Evolutionary conservation across 1,139 yeast species (phyloP), one percentile per base, ranked within the genome.

Genomic region (Kurtzmaniella quercitrusa): DNA sequence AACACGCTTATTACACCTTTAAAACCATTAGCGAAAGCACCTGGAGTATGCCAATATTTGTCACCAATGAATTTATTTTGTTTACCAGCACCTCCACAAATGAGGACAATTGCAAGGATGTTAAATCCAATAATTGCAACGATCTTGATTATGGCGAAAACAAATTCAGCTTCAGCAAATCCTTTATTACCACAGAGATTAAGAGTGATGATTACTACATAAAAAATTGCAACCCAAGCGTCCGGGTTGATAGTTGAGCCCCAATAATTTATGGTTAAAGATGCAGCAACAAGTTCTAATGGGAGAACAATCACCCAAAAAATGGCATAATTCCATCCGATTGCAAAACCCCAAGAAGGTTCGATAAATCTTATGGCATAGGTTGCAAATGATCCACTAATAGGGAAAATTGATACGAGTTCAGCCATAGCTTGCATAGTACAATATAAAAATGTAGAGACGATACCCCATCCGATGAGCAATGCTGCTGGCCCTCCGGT

Each of bases 341-440:
- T 77, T 34, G 87, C 82, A 60, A 87, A 87, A 37, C 89, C 90
- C 79, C 85, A 79, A 10, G 88, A 75, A 1, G 85, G 81, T 54
- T 81, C 83, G 31, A 83, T 70, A 51, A 84, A 84, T 50, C 85
- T 70, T 3, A 84, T 74, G 51, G 83, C 76, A 58, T 79, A 81
- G 37, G 82, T 80, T 48, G 81, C 78, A 60, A 84, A 83, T n/a
- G 87, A 82, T 54, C 90, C 90, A 25, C 82, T 72, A 34, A 82
- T 79, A 10, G 91, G 90, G 61, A 75, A 81, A 14, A 79, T 70
- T 34, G 84, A 79, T 31, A 84, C 81, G 52, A 85, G 62, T 58
- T 84, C 91, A 43, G 88, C 86, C 46, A 84, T 66, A 38, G 85
- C 77, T 52, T 81, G 85, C 68, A 84, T 81, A 11, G 85, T 81